Evolutionary conservation across 78 protist species (phyloP).

Genomic region (Dictyostelium purpureum): DNA sequence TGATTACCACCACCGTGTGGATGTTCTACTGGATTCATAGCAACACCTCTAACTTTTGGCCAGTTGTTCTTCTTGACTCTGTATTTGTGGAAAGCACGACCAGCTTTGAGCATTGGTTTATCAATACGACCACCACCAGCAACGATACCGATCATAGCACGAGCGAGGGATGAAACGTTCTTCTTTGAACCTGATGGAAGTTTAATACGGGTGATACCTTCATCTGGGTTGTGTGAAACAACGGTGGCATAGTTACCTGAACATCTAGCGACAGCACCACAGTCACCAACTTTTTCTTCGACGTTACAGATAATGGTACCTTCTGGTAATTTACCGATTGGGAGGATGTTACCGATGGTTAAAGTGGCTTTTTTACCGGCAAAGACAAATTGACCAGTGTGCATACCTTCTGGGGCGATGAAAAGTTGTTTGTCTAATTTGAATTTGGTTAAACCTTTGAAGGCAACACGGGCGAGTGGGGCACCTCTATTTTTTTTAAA

Average conservation of each 20-base stretch:
- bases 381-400: conserved; percentile 99
- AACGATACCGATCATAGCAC: conserved; percentile 99
- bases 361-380: conserved; percentile 97
- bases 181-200: conserved; percentile 99
- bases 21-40: conserved; percentile 98
- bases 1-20: conserved; percentile 99
- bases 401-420: conserved; percentile 99
- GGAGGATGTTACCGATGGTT: conserved; percentile 98
- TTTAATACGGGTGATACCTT: conserved; percentile 94
- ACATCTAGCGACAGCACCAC: conserved; percentile 96
- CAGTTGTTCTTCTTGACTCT: conserved; percentile 99
- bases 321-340: conserved; percentile 96
- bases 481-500: conserved; percentile 99
- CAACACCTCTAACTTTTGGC: conserved; percentile 99
- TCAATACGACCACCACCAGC: conserved; percentile 99
- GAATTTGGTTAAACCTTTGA: conserved; percentile 96
- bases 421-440: conserved; percentile 86
- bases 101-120: conserved; percentile 99
- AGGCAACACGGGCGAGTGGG: conserved; percentile 98
- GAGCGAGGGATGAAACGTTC: conserved; percentile 87
- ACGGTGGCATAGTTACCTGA: conserved; percentile 98
- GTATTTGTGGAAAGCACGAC: conserved; percentile 97
- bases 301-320: conserved; percentile 99
- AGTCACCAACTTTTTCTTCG: conserved; percentile 97
- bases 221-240: conserved; percentile 96